Evolutionary conservation across 1,284 basidiomycete species (phyloP).

Genomic region (Papiliotrema flavescens): DNA sequence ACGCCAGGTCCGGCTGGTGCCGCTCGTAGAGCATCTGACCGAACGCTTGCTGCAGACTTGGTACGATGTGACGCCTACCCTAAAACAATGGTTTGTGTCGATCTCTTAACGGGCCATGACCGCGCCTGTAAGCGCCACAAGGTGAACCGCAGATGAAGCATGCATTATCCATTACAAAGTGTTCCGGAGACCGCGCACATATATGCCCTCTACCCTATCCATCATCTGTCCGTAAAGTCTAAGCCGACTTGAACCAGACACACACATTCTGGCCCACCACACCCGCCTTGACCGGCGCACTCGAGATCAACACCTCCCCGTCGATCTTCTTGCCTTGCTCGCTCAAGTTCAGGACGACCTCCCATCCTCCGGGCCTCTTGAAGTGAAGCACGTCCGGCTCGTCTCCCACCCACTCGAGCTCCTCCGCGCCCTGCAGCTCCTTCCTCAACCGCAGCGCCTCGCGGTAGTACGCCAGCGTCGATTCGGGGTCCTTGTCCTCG

Average conservation of each 20-base stretch:
- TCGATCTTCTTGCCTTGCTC: neutral
- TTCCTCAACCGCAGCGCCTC: conserved; percentile 21
- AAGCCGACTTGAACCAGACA: neutral
- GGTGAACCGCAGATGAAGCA: no score
- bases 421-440: conserved; percentile 25
- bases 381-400: conserved; percentile 22
- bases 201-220: no score
- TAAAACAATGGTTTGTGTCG: no score
- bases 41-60: no score
- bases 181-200: no score
- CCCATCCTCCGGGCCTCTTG: conserved; percentile 34
- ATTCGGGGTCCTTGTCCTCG: conserved; percentile 23
- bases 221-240: no score
- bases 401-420: conserved; percentile 30
- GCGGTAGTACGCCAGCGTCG: conserved; percentile 32
- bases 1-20: no score
- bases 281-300: neutral
- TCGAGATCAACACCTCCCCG: neutral
- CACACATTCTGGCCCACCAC: neutral
- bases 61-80: no score
- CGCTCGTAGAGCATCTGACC: no score
- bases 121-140: no score
- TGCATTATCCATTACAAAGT: no score
- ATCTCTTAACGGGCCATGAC: no score
- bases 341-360: conserved; percentile 23